Conservation (phyloP, 139 green algal species). For the Haematococcus sp. region DNA sequence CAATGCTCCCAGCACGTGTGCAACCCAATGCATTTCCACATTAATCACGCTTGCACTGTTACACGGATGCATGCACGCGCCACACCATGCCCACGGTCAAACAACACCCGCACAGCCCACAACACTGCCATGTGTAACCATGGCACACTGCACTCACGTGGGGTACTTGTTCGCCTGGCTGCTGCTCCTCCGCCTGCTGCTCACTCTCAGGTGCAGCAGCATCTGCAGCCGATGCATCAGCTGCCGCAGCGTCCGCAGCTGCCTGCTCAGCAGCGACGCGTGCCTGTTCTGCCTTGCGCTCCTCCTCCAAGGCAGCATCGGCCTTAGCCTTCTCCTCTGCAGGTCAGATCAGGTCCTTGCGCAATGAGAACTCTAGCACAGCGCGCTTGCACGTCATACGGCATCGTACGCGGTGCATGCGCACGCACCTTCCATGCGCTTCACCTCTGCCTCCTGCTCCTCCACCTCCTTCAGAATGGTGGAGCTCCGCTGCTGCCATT, state of each 20-base stretch:
- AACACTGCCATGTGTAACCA: no score
- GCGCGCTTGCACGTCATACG: slow-evolving; percentile 6
- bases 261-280: slow-evolving; percentile 9
- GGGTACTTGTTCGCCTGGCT: slow-evolving; percentile 13
- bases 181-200: slow-evolving; percentile 1
- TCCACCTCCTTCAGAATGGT: slow-evolving; percentile 39
- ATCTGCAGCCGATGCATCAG: slow-evolving; percentile 5
- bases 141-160: no score
- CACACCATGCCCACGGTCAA: no score
- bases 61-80: no score
- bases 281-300: slow-evolving; percentile 6
- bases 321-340: slow-evolving; percentile 6
- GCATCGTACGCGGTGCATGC: no score
- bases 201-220: neutral
- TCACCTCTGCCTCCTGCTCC: slow-evolving; percentile 25
- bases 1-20: no score
- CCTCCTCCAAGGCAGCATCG: slow-evolving; percentile 13
- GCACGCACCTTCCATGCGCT: slow-evolving; percentile 19
- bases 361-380: neutral
- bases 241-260: slow-evolving; percentile 16
- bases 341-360: no score
- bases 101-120: no score
- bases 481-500: slow-evolving; percentile 19
- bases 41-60: no score
- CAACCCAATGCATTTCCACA: no score